phyloP scores from a whole-genome alignment of 805 yeast genomes.

The Starmerella ratchasimensis region DNA sequence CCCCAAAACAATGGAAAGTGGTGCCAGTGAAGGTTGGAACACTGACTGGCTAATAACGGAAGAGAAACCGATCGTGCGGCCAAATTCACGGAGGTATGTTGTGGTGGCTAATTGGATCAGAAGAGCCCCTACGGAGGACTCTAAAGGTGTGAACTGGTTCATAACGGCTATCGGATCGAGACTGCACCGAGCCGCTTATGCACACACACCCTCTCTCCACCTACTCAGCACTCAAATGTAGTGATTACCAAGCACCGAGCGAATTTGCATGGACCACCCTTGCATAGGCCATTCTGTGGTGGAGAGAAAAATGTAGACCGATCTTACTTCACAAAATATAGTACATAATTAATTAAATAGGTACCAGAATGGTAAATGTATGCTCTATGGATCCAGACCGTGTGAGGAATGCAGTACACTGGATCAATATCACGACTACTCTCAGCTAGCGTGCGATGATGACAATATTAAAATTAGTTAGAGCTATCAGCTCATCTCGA shows the following conservation, averaged over 20 bases:
- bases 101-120: slow-evolving; percentile 37
- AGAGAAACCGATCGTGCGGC: slow-evolving; percentile 37
- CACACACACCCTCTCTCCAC: too few relatives aligned
- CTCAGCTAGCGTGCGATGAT: too few relatives aligned
- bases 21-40: slow-evolving; percentile 20
- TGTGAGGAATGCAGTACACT: too few relatives aligned
- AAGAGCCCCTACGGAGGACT: slow-evolving; percentile 34
- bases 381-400: too few relatives aligned
- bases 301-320: not conserved
- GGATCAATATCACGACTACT: too few relatives aligned
- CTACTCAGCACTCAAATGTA: too few relatives aligned
- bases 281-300: not conserved
- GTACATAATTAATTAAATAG: too few relatives aligned
- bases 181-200: too few relatives aligned
- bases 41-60: slow-evolving; percentile 29
- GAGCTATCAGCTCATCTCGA: too few relatives aligned
- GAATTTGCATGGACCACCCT: not conserved
- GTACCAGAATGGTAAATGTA: too few relatives aligned
- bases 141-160: slow-evolving; percentile 37
- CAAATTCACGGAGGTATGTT: slow-evolving; percentile 29
- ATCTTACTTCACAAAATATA: not conserved
- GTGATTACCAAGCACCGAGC: not conserved
- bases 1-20: slow-evolving; percentile 29
- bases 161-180: too few relatives aligned
- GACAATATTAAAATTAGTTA: too few relatives aligned